Conservation (phyloP, 108 stramenopile species). For the Fistulifera solaris region DNA sequence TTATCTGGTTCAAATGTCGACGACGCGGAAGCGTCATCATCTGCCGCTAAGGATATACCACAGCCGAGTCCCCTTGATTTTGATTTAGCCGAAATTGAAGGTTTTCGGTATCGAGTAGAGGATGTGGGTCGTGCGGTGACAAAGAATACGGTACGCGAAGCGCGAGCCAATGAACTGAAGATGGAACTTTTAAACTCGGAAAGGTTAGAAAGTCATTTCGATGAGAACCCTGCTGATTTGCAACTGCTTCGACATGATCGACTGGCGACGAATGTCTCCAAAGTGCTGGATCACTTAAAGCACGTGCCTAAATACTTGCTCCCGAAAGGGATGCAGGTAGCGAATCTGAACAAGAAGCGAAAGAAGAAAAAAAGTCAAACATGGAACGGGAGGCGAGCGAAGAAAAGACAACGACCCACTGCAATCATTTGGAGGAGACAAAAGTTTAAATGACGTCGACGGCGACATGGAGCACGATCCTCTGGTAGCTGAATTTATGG, state of each 20-base stretch:
- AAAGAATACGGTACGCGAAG: conserved; percentile 71
- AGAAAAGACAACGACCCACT: conserved; percentile 85
- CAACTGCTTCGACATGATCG: conserved; percentile 81
- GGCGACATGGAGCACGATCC: conserved; percentile 25
- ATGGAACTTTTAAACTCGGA: conserved; percentile 93
- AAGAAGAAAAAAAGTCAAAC: conserved; percentile 45
- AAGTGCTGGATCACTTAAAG: conserved; percentile 78
- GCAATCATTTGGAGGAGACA: conserved; percentile 72
- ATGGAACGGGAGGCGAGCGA: conserved; percentile 20
- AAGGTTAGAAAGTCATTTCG: conserved; percentile 88
- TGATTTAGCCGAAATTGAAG: conserved; percentile 89
- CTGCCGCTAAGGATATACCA: conserved; percentile 25
- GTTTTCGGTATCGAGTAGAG: conserved; percentile 96
- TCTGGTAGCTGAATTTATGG: conserved; percentile 38
- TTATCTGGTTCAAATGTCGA: too few relatives aligned
- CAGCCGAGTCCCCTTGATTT: conserved; percentile 95
- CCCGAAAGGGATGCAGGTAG: conserved; percentile 86
- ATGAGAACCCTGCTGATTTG: conserved; percentile 87
- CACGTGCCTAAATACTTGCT: conserved; percentile 94
- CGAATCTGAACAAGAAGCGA: conserved; percentile 65
- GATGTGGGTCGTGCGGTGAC: conserved; percentile 90
- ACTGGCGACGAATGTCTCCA: conserved; percentile 61
- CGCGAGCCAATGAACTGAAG: conserved; percentile 87
- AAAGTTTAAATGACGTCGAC: conserved; percentile 46
- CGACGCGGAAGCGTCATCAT: too few relatives aligned